Percentiles rank a stretch among this genome's conserved stretches.
phyloP scores from a whole-genome alignment of 202 grass and related monocot genomes.

The Setaria viridis region DNA sequence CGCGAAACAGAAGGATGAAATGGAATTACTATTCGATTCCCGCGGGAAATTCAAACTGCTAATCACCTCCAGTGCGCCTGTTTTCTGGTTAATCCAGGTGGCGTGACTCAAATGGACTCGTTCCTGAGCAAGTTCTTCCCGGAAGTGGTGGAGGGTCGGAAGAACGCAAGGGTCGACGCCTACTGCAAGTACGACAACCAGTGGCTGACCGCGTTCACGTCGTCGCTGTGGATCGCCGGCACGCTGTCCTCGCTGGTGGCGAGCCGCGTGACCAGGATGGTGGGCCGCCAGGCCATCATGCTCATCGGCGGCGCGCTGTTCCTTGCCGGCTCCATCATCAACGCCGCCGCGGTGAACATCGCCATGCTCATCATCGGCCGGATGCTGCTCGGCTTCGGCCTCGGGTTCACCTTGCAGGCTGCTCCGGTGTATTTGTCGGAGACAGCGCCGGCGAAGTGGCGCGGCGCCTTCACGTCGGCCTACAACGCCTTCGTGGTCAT shows the following conservation, averaged over 20 bases:
- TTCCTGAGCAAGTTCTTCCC: background rate
- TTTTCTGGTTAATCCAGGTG: background rate
- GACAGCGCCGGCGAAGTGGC: background rate
- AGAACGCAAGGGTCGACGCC: slow-evolving; percentile 20
- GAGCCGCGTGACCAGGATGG: background rate
- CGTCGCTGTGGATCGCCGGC: slow-evolving; percentile 34
- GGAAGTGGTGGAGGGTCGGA: background rate
- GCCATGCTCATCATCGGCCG: slow-evolving; percentile 89
- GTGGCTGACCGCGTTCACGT: slow-evolving; percentile 67
- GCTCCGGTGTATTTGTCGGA: background rate
- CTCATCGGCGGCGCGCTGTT: background rate
- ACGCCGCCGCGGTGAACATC: slow-evolving; percentile 59
- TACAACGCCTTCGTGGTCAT: background rate
- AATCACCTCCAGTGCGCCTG: background rate
- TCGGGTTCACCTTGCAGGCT: slow-evolving; percentile 67
- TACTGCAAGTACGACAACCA: slow-evolving; percentile 64
- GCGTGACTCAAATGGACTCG: background rate
- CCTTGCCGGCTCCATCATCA: background rate
- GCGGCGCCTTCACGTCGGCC: background rate
- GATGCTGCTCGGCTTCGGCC: slow-evolving; percentile 81
- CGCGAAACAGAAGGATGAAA: background rate
- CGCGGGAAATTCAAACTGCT: background rate
- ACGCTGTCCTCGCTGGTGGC: background rate
- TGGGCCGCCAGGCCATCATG: background rate
- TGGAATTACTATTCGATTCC: background rate